phyloP scores from a whole-genome alignment of 176 grass and related monocot genomes.

The Urochloa ruziziensis region DNA sequence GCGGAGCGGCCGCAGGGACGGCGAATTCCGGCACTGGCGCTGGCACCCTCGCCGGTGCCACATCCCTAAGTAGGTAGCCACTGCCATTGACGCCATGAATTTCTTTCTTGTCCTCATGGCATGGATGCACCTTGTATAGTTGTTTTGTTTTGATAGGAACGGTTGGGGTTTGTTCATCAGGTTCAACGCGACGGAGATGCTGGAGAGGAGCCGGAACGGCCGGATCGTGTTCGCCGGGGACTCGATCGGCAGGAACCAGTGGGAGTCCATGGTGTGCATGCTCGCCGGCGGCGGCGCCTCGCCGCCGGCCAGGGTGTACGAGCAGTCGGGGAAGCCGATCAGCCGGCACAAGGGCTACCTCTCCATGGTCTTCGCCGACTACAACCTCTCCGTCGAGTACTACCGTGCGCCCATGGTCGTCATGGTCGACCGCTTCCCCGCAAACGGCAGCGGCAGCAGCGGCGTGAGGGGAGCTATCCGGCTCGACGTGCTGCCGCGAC shows the following conservation, averaged over 20 bases:
- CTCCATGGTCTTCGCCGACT: conserved; percentile 29
- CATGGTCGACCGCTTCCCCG: conserved; percentile 28
- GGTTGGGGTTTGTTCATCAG: neutral
- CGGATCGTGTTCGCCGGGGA: conserved; percentile 49
- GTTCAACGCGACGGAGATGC: conserved; percentile 44
- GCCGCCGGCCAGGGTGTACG: conserved; percentile 14
- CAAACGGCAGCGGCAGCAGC: neutral
- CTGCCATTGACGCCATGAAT: neutral
- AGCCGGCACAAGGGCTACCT: conserved; percentile 46
- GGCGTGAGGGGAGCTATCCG: conserved; percentile 2
- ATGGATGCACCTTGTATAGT: neutral
- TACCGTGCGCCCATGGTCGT: conserved; percentile 47
- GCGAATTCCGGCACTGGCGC: conserved; percentile 39
- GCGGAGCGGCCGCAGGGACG: conserved; percentile 36
- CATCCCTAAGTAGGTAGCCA: conserved; percentile 45
- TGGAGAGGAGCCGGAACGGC: conserved; percentile 41
- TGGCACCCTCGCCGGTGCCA: conserved; percentile 52
- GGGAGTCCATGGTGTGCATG: conserved; percentile 59
- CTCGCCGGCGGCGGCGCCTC: conserved; percentile 32
- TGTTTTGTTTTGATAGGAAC: neutral
- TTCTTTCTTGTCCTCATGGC: neutral
- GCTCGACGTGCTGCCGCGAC: conserved; percentile 29
- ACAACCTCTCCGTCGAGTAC: conserved; percentile 40
- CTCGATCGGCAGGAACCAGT: conserved; percentile 53
- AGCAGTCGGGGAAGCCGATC: conserved; percentile 45